These are phyloP conservation scores for Phaeosphaeriaceae sp. DNA, from an alignment of 2,329 filamentous ascomycete genomes.

Conservation along the genomic window DNA sequence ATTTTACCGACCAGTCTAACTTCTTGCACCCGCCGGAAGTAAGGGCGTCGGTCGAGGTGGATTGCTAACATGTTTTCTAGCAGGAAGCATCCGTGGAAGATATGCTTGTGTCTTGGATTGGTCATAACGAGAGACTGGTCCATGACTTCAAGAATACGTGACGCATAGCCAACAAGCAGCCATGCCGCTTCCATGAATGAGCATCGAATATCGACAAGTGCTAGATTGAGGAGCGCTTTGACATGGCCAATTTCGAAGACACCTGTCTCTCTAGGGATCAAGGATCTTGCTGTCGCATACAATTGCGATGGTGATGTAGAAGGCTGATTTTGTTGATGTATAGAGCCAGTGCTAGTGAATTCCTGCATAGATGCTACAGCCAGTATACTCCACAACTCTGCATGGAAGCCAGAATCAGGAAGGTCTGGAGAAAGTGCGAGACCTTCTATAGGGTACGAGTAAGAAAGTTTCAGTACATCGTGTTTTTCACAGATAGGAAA, in stretches of 20 bases:
- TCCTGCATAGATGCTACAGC: slow-evolving; percentile 49
- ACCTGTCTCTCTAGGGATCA: slow-evolving; percentile 42
- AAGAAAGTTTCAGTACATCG: slow-evolving; percentile 64
- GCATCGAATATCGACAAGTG: slow-evolving; percentile 67
- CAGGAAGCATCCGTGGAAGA: slow-evolving; percentile 65
- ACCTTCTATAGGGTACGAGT: slow-evolving; percentile 58
- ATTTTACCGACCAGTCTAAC: slow-evolving; percentile 57
- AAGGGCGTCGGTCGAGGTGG: slow-evolving; percentile 58
- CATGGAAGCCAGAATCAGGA: slow-evolving; percentile 45
- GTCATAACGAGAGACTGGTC: slow-evolving; percentile 42
- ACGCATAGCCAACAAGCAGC: slow-evolving; percentile 69
- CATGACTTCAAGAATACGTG: slow-evolving; percentile 58
- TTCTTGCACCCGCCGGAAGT: slow-evolving; percentile 56
- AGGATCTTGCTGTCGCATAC: slow-evolving; percentile 34
- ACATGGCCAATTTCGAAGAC: slow-evolving; percentile 49
- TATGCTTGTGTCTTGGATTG: slow-evolving; percentile 46
- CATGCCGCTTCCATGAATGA: slow-evolving; percentile 66
- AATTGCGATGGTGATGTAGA: slow-evolving; percentile 23
- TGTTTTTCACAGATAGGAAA: slow-evolving; percentile 75
- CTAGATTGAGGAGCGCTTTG: slow-evolving; percentile 56
- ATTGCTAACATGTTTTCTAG: slow-evolving; percentile 66
- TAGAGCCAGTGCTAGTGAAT: background rate
- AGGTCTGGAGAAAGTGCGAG: slow-evolving; percentile 32
- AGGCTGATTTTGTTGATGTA: slow-evolving; percentile 1
- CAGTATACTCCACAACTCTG: slow-evolving; percentile 55